phyloP scores from a whole-genome alignment of 2,329 filamentous ascomycete species.

The Xylogone sp. region DNA sequence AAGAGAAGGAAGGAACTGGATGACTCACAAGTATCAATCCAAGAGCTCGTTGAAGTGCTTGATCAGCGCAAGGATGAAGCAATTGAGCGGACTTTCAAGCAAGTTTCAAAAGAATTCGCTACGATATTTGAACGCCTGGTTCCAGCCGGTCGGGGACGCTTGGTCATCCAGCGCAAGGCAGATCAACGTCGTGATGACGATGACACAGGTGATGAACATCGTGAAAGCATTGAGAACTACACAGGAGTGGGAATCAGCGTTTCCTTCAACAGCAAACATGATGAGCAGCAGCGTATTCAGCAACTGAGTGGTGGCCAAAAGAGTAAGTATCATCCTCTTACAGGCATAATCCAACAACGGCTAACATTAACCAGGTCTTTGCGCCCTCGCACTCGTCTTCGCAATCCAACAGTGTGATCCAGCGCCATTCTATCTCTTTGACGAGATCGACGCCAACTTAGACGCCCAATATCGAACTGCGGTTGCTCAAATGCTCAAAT shows the following conservation, averaged over 20 bases:
- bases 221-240: slow-evolving; percentile 85
- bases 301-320: slow-evolving; percentile 97
- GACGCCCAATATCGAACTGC: slow-evolving; percentile 97
- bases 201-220: slow-evolving; percentile 64
- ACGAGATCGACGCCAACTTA: slow-evolving; percentile 97
- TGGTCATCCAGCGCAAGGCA: slow-evolving; percentile 88
- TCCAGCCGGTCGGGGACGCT: slow-evolving; percentile 82
- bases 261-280: slow-evolving; percentile 97
- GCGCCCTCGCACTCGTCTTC: slow-evolving; percentile 95
- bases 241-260: slow-evolving; percentile 95
- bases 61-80: slow-evolving; percentile 97
- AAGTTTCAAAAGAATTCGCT: slow-evolving; percentile 90
- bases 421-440: slow-evolving; percentile 97
- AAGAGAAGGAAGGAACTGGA: slow-evolving; percentile 85
- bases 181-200: slow-evolving; percentile 69
- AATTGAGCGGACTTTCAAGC: slow-evolving; percentile 97
- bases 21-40: slow-evolving; percentile 79
- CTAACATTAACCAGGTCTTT: slow-evolving; percentile 59
- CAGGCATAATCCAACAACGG: slow-evolving; percentile 12
- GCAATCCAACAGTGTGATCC: slow-evolving; percentile 98
- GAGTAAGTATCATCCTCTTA: slow-evolving; percentile 54
- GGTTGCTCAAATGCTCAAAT: slow-evolving; percentile 82
- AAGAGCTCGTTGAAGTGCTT: slow-evolving; percentile 86
- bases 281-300: slow-evolving; percentile 97
- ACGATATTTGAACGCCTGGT: slow-evolving; percentile 94